Conservation (phyloP, 257 asterid genomes). For the Solanum boliviense region DNA sequence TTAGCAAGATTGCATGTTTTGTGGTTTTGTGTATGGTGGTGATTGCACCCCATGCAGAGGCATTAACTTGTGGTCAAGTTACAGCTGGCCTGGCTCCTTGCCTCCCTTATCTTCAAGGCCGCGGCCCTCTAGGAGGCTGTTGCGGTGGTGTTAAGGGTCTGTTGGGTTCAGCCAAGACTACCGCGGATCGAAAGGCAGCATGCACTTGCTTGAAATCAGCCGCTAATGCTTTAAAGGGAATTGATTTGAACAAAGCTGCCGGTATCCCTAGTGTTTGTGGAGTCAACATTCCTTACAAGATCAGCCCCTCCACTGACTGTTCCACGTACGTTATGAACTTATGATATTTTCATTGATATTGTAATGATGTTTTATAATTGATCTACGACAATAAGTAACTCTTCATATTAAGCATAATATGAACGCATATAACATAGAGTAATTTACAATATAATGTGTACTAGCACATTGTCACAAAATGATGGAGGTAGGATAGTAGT, state of each 20-base stretch:
- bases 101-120: background rate
- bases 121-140: background rate
- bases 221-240: background rate
- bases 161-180: background rate
- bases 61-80: background rate
- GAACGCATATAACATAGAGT: background rate
- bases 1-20: background rate
- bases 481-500: background rate
- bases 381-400: background rate
- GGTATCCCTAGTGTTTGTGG: conserved; percentile 4
- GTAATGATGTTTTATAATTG: background rate
- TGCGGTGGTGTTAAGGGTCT: background rate
- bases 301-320: conserved; percentile 17
- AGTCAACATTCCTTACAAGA: conserved; percentile 2
- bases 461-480: background rate
- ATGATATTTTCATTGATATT: background rate
- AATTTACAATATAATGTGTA: background rate
- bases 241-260: background rate
- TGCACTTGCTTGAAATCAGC: conserved; percentile 11
- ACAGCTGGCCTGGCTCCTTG: background rate
- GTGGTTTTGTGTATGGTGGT: background rate
- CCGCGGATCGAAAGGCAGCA: conserved; percentile 1
- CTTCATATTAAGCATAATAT: background rate
- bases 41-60: conserved; percentile 12
- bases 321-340: background rate